Percentiles rank a stretch among this genome's conserved stretches.
Conservation (phyloP, 2,329 filamentous ascomycete genomes). For the Ascocoryne sarcoides region DNA sequence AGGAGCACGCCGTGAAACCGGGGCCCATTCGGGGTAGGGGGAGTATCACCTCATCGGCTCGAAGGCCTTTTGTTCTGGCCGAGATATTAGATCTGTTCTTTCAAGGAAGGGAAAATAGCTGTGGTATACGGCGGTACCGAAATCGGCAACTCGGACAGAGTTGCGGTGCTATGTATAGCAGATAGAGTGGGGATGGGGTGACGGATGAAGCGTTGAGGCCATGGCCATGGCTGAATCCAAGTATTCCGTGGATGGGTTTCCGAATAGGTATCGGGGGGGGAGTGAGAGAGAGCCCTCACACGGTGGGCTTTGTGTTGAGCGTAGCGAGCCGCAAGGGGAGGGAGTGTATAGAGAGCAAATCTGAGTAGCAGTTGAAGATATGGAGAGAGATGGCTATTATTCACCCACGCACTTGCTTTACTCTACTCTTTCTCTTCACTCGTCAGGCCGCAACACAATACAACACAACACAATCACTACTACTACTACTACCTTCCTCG, state of each 20-base stretch:
- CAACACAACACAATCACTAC: background rate
- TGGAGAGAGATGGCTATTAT: too few relatives aligned
- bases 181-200: conserved; percentile 5
- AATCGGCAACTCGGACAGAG: conserved; percentile 4
- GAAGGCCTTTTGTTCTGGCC: conserved; percentile 4
- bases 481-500: too few relatives aligned
- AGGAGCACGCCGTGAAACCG: background rate
- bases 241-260: too few relatives aligned
- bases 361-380: too few relatives aligned
- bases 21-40: conserved; percentile 1
- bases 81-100: conserved; percentile 1
- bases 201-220: conserved; percentile 9
- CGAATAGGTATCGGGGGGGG: too few relatives aligned
- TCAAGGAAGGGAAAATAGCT: background rate
- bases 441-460: too few relatives aligned
- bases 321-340: too few relatives aligned
- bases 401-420: conserved; percentile 1
- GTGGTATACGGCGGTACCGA: background rate
- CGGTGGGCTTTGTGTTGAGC: too few relatives aligned
- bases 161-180: conserved; percentile 5
- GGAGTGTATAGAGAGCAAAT: too few relatives aligned
- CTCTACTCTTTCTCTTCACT: too few relatives aligned
- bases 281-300: too few relatives aligned
- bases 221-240: conserved; percentile 2
- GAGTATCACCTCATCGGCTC: conserved; percentile 9